A percentile compares a stretch with the other conserved stretches of the same genome.
These are phyloP conservation scores for Penicillium sp. DNA, from an alignment of 2,329 filamentous ascomycete species.

Conservation along the genomic window DNA sequence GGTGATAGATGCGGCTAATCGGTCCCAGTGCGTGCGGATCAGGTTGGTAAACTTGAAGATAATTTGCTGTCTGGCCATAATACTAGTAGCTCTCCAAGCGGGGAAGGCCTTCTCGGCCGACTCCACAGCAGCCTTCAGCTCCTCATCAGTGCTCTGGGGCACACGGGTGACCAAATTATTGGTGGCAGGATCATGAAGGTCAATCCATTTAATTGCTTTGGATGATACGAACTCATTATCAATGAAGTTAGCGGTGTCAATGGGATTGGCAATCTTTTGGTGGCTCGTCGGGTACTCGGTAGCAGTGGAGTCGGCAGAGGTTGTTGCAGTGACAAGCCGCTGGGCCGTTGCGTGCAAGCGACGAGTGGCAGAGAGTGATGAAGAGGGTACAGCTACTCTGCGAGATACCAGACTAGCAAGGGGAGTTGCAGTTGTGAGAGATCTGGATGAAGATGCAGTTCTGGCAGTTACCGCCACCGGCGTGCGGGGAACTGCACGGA, in stretches of 20 bases:
- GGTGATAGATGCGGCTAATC: slow-evolving; percentile 64
- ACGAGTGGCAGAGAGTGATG: slow-evolving; percentile 29
- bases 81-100: slow-evolving; percentile 59
- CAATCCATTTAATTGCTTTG: slow-evolving; percentile 61
- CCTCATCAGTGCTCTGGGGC: slow-evolving; percentile 64
- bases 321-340: slow-evolving; percentile 52
- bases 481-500: slow-evolving; percentile 41
- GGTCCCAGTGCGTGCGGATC: slow-evolving; percentile 65
- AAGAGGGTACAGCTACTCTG: slow-evolving; percentile 18
- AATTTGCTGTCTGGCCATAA: slow-evolving; percentile 62
- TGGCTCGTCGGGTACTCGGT: slow-evolving; percentile 58
- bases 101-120: slow-evolving; percentile 65
- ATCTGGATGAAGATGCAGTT: slow-evolving; percentile 26
- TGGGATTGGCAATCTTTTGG: slow-evolving; percentile 54
- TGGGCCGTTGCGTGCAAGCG: slow-evolving; percentile 55
- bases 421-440: slow-evolving; percentile 27
- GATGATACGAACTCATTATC: slow-evolving; percentile 63
- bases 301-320: slow-evolving; percentile 50
- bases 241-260: slow-evolving; percentile 63
- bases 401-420: slow-evolving; percentile 19
- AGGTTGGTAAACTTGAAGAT: slow-evolving; percentile 65
- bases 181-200: slow-evolving; percentile 63
- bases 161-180: slow-evolving; percentile 67
- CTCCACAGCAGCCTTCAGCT: slow-evolving; percentile 61
- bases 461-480: slow-evolving; percentile 26